Conservation (phyloP, 176 grass and related monocot genomes). For the Aegilops bicornis region DNA sequence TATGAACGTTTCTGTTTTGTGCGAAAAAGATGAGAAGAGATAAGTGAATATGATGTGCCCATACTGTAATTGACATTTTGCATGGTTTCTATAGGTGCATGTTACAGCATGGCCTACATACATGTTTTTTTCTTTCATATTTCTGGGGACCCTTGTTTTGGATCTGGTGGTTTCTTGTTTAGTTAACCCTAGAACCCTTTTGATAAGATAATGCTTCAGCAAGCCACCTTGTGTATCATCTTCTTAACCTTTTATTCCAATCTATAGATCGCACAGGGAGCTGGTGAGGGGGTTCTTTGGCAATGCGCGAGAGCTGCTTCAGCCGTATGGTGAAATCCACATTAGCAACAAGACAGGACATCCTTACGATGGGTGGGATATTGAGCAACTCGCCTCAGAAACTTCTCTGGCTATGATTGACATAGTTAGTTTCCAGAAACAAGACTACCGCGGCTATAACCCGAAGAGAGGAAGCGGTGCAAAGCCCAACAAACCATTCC, state of each 20-base stretch:
- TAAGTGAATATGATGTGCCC: neutral
- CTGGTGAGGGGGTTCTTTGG: constrained; percentile 44
- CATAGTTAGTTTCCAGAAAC: constrained; percentile 29
- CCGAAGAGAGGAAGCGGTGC: constrained; percentile 54
- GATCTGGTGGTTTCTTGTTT: neutral
- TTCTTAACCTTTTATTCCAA: constrained; percentile 2
- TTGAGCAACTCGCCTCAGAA: constrained; percentile 33
- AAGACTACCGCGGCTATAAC: constrained; percentile 54
- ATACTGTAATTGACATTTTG: neutral
- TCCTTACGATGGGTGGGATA: constrained; percentile 38
- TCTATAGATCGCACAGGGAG: constrained; percentile 35
- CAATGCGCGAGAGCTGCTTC: constrained; percentile 48
- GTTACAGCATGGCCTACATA: neutral
- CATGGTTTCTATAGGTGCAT: neutral
- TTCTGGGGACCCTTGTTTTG: neutral
- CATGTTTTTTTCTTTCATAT: neutral
- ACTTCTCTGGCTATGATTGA: constrained; percentile 36
- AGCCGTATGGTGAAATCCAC: constrained; percentile 47
- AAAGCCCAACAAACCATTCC: neutral
- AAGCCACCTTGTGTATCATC: neutral
- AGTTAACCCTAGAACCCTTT: neutral
- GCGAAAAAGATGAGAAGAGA: neutral
- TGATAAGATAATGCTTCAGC: neutral
- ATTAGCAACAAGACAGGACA: constrained; percentile 42
- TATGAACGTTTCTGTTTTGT: neutral